phyloP scores from a whole-genome alignment of 257 asterid genomes.

The Lavandula angustifolia region DNA sequence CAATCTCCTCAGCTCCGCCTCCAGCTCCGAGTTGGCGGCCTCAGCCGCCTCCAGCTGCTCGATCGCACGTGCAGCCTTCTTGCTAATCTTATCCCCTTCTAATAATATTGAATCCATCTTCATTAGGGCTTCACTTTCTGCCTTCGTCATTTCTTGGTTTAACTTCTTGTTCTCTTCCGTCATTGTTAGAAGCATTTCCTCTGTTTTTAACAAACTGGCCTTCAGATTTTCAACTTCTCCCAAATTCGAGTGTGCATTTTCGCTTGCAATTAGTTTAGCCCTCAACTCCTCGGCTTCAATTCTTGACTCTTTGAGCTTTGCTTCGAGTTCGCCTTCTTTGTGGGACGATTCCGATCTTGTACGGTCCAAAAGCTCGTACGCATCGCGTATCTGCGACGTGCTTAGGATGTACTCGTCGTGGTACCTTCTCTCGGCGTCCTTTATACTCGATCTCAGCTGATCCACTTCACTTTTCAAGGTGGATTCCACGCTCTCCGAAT shows the following conservation, averaged over 20 bases:
- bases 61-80: too few species aligned
- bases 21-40: too few species aligned
- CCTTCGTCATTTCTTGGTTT: too few species aligned
- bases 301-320: slow-evolving; percentile 41
- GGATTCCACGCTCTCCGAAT: slow-evolving; percentile 35
- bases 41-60: too few species aligned
- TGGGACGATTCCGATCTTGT: slow-evolving; percentile 45
- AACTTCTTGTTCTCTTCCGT: slow-evolving; percentile 15
- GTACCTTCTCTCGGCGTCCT: slow-evolving; percentile 65
- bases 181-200: too few species aligned
- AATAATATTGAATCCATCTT: too few species aligned
- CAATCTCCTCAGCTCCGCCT: too few species aligned
- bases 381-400: slow-evolving; percentile 62
- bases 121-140: too few species aligned
- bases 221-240: too few species aligned
- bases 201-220: too few species aligned
- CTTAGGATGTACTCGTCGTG: slow-evolving; percentile 66
- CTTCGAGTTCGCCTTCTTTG: slow-evolving; percentile 26
- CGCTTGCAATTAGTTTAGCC: slow-evolving; percentile 40
- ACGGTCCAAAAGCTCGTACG: slow-evolving; percentile 62
- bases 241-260: slow-evolving; percentile 13
- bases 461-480: slow-evolving; percentile 44
- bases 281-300: slow-evolving; percentile 52
- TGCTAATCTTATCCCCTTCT: too few species aligned
- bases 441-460: slow-evolving; percentile 54